Base-by-base conservation (phyloP, 2,329 filamentous ascomycete species). In the Byssothecium circinans region DNA sequence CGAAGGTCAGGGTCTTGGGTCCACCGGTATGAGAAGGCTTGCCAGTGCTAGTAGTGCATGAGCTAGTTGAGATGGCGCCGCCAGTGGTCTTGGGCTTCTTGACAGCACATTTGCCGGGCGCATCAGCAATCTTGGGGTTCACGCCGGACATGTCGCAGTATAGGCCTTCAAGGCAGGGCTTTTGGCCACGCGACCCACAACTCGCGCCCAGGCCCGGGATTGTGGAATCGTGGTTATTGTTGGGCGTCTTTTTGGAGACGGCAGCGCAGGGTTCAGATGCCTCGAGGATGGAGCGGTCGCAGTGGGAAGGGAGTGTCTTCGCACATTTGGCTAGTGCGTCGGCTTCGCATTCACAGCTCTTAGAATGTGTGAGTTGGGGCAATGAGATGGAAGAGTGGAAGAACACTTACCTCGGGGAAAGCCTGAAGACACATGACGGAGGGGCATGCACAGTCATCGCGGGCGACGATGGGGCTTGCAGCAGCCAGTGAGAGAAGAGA, bases 381-480 rank as follows among this genome's bases (percentile, higher is more conserved):
- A 36, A 22, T 22, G 3, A 6, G 5, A 17, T 2, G 8, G 35
- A 12, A 8, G 11, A 19, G 35, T 2, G 12, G 22, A 8, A 17
- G 17, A 10, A 19, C 7, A 42, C 40, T 20, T 22, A 30, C 29
- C 15, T 32, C 18, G 11, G 27, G 27, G 29, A 33, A 33, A 10
- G 18, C 4, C 17, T 32, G 40, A 15, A 23, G 40, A 32, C 27
- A 32, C 27, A 30, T 20, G 18, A 32, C 18, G 11, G 4, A 5
- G 2, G 29, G 27, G 40, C 40, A 32, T 17, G 18, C 4, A 17
- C 40, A 30, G 33, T 47, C 36, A 17, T 14, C 8, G 11, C n/a
- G 22, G n/a, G 33, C 15, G 30, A 20, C 17, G n/a, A 43, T 30
- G n/a, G 48, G 48, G n/a, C 11, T 38, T 15, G 48, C 48, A 10